Evolutionary conservation across 164 flowering plant genomes (phyloP).

Genomic region (Pachysandra terminalis): DNA sequence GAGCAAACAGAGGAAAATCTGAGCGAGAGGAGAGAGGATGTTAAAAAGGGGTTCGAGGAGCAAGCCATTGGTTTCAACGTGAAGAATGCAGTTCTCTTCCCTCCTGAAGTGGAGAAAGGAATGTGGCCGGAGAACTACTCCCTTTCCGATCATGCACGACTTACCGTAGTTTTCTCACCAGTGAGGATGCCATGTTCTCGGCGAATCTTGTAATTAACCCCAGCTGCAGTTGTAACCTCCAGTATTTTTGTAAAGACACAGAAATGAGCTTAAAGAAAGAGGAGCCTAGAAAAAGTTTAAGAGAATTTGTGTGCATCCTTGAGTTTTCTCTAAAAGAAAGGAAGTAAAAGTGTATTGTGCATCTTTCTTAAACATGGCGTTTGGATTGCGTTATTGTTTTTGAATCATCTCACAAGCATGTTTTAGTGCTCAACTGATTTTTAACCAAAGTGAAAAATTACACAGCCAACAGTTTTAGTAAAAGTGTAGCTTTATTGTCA

Average conservation of each 20-base stretch:
- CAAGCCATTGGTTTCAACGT: slow-evolving; percentile 77
- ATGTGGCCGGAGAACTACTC: slow-evolving; percentile 95
- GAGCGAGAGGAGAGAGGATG: slow-evolving; percentile 19
- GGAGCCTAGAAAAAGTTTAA: background rate
- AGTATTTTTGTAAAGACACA: background rate
- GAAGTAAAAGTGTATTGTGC: too few species aligned
- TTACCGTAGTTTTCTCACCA: slow-evolving; percentile 90
- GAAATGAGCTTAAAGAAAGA: background rate
- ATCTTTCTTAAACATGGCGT: too few species aligned
- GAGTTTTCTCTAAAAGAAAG: background rate
- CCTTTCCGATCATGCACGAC: slow-evolving; percentile 93
- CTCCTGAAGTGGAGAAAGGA: slow-evolving; percentile 91
- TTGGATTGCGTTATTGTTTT: too few species aligned
- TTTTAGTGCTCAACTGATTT: too few species aligned
- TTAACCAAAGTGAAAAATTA: too few species aligned
- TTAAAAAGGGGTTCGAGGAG: slow-evolving; percentile 22
- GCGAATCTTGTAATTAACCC: slow-evolving; percentile 19
- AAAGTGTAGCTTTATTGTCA: too few species aligned
- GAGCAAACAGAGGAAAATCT: too few species aligned
- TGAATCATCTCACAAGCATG: too few species aligned
- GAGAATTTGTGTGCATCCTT: background rate
- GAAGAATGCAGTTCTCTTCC: slow-evolving; percentile 90
- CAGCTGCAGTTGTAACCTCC: background rate
- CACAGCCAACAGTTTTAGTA: too few species aligned
- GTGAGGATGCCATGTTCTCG: slow-evolving; percentile 70